These are phyloP conservation scores for Fraxinus baroniana DNA, from an alignment of 305 asterid genomes.

Conservation along the genomic window DNA sequence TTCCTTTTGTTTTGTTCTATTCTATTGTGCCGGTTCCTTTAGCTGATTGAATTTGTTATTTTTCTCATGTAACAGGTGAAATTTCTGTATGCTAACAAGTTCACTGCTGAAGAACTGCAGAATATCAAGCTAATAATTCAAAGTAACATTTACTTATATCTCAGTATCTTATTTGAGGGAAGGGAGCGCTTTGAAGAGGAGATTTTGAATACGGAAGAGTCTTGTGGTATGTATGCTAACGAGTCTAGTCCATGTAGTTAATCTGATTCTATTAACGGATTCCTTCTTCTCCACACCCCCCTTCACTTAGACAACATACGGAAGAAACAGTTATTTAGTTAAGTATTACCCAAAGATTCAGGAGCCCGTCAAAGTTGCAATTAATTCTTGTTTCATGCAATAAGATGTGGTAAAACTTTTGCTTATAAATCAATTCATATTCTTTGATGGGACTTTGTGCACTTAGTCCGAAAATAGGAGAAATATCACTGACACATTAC, in stretches of 20 bases:
- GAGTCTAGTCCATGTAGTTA: neutral
- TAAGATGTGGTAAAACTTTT: neutral
- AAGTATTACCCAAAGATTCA: neutral
- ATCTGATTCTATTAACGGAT: neutral
- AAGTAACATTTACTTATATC: constrained; percentile 55
- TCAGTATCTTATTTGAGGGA: constrained; percentile 61
- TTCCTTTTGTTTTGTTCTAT: neutral
- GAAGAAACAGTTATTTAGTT: neutral
- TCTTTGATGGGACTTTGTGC: neutral
- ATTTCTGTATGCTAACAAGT: constrained; percentile 49
- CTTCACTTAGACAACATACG: neutral
- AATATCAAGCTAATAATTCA: constrained; percentile 60
- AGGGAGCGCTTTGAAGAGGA: constrained; percentile 70
- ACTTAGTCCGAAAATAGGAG: neutral
- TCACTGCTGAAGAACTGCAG: constrained; percentile 57
- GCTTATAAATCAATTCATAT: neutral
- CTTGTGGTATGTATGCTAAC: neutral
- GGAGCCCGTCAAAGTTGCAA: neutral
- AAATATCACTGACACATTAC: neutral
- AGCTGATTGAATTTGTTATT: constrained; percentile 13
- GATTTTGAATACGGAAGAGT: constrained; percentile 13
- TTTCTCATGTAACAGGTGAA: constrained; percentile 51
- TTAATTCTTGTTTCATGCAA: neutral
- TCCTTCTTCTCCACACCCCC: neutral
- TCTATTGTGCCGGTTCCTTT: neutral